A percentile compares a stretch with the other conserved stretches of the same genome.
Conservation (phyloP, 495 filamentous ascomycete genomes). For the Podospora fimiseda region DNA sequence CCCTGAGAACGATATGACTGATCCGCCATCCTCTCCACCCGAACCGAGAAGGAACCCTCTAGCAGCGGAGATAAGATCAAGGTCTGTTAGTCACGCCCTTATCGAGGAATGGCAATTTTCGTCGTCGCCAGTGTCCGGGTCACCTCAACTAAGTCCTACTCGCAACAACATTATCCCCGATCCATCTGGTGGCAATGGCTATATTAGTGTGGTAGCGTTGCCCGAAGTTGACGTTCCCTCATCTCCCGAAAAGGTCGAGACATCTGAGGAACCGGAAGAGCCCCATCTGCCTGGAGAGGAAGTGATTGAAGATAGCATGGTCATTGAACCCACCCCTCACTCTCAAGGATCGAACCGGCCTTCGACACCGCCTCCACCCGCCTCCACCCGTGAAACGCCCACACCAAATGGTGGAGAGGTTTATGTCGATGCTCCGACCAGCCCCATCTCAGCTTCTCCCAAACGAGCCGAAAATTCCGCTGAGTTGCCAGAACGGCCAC, state of each 20-base stretch:
- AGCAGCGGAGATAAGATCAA: conserved; percentile 40
- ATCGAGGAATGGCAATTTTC: conserved; percentile 42
- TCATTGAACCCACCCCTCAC: conserved; percentile 5
- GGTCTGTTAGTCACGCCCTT: conserved; percentile 31
- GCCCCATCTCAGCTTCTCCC: conserved; percentile 26
- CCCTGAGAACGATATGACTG: conserved; percentile 37
- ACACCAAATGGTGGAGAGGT: conserved; percentile 38
- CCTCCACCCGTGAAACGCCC: conserved; percentile 22
- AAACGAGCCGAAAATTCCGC: conserved; percentile 4
- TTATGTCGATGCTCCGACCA: conserved; percentile 44
- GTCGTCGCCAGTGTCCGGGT: conserved; percentile 42
- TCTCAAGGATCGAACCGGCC: conserved; percentile 1
- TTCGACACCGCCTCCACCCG: conserved; percentile 16
- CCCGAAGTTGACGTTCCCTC: conserved; percentile 3
- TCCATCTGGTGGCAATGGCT: conserved; percentile 10
- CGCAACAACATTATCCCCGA: conserved; percentile 13
- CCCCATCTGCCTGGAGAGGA: conserved; percentile 10
- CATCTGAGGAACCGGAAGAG: conserved; percentile 6
- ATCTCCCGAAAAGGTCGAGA: conserved; percentile 5
- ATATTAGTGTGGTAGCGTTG: conserved; percentile 14
- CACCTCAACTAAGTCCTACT: conserved; percentile 22
- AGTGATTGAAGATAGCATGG: conserved; percentile 22
- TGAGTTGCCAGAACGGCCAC: too few relatives aligned
- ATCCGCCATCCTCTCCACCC: conserved; percentile 50
- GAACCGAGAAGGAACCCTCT: conserved; percentile 46